These are phyloP conservation scores for Senna tora DNA, from an alignment of 306 rosid species.

Conservation along the genomic window DNA sequence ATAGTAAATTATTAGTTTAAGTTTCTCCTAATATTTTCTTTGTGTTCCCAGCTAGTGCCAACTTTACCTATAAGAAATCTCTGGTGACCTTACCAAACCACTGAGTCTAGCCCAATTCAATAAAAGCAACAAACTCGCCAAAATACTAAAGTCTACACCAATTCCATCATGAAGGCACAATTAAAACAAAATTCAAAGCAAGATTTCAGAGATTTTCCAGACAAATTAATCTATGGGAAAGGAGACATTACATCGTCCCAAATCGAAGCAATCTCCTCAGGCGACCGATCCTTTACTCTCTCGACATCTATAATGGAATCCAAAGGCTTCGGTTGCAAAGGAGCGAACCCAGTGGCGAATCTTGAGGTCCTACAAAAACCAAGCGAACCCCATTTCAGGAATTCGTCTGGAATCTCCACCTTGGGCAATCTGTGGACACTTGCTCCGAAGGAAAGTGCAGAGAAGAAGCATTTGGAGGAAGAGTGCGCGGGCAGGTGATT, in stretches of 20 bases:
- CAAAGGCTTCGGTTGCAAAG: conserved; percentile 77
- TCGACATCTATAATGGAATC: conserved; percentile 74
- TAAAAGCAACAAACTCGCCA: not conserved
- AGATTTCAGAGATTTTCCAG: not conserved
- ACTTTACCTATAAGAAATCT: no score
- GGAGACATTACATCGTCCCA: conserved; percentile 88
- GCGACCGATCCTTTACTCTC: conserved; percentile 66
- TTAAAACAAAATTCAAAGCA: conserved; percentile 22
- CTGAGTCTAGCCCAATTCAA: no score
- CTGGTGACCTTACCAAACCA: no score
- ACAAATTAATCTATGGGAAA: conserved; percentile 2
- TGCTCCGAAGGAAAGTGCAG: conserved; percentile 35
- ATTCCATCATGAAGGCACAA: not conserved
- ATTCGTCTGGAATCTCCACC: conserved; percentile 48
- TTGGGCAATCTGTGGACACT: conserved; percentile 42
- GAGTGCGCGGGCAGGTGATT: conserved; percentile 22
- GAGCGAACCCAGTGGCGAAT: conserved; percentile 82
- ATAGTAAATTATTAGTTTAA: no score
- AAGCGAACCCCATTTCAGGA: conserved; percentile 76
- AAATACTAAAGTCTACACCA: no score
- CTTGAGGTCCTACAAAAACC: conserved; percentile 68
- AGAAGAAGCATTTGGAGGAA: conserved; percentile 33
- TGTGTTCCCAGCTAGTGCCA: no score
- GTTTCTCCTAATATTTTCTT: no score
- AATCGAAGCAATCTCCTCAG: conserved; percentile 73